Conservation (phyloP, 768 basidiomycete species). For the Pleurotus cornucopiae region DNA sequence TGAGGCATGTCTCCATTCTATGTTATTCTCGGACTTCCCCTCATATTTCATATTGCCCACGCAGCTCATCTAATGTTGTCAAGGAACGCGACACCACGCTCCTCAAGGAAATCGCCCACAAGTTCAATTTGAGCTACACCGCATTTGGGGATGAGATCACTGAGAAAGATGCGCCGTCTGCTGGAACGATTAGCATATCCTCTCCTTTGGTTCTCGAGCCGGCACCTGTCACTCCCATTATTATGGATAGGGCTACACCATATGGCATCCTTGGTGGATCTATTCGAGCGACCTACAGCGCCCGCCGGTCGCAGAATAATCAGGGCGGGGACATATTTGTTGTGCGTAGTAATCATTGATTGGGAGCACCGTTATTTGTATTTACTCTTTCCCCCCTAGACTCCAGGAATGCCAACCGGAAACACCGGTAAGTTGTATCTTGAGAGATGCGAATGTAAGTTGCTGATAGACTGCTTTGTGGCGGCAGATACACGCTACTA, state of each 20-base stretch:
- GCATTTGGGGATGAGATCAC: constrained; percentile 48
- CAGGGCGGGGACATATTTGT: background rate
- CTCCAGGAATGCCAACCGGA: constrained; percentile 55
- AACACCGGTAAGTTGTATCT: constrained; percentile 43
- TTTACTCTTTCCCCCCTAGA: constrained; percentile 33
- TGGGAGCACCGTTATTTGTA: constrained; percentile 1
- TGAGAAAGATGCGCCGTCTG: constrained; percentile 24
- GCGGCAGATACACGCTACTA: constrained; percentile 53
- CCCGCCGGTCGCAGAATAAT: constrained; percentile 31
- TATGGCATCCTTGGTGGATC: constrained; percentile 59
- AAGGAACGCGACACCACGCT: constrained; percentile 40
- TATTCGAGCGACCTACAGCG: constrained; percentile 57
- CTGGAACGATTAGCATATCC: constrained; percentile 46
- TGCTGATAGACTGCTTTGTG: background rate
- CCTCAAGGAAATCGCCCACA: constrained; percentile 39
- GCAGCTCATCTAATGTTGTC: constrained; percentile 39
- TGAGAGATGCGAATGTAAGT: background rate
- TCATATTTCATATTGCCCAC: constrained; percentile 12
- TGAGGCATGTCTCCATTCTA: constrained; percentile 32
- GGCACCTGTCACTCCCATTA: constrained; percentile 55
- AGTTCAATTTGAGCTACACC: constrained; percentile 54
- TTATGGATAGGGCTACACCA: constrained; percentile 34
- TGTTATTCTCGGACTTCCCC: background rate
- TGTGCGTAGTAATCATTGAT: background rate
- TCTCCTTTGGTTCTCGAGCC: constrained; percentile 57